Base-by-base conservation (phyloP, 768 basidiomycete genomes). In the Neoboletus magnificus region DNA sequence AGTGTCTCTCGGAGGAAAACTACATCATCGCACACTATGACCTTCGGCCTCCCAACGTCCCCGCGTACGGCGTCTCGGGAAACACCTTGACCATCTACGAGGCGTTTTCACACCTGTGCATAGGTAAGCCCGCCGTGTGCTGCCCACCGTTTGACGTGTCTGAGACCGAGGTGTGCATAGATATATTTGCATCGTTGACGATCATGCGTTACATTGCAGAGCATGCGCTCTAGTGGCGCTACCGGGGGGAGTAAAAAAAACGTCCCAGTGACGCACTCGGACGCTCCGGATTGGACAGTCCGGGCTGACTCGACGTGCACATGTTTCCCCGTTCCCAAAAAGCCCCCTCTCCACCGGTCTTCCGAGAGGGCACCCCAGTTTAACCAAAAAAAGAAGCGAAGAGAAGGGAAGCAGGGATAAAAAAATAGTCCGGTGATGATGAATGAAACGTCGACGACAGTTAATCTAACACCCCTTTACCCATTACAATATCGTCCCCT, bases 141-240 rank as follows among this genome's bases (percentile, higher is more conserved):
- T 33, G 23, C 29, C 22, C 20, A 11, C 5, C 23, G 25, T 43
- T n/a, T 7, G 47, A 47, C 20, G n/a, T 29, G 40, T 52, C 52
- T 58, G 55, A 62, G 9, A 45, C 27, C 6, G 7, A 18, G 29
- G 29, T 11, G 29, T 8, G 11, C 23, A 18, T 62, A 86, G 84
- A 86, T 63, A 72, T 86, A 45, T 69, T 86, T 7, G 78, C 82
- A 10, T 80, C 82, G 23, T 70, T 84, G 62, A 79, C 76, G 30
- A 83, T 86, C 65, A 85, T 86, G 84, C 81, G 84, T 4, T 78
- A 84, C 62, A 82, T 85, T 46, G 78, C 77, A 15, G 76, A 80
- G 61, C 72, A 79, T 56, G 77, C 78, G 53, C 71, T 82, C 52
- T 78, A 56, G 55, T 25, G 11, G 32, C 45, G 37, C 40, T 22